Evolutionary conservation across 2,329 filamentous ascomycete genomes (phyloP).

Genomic region (Paecilomyces variotii): DNA sequence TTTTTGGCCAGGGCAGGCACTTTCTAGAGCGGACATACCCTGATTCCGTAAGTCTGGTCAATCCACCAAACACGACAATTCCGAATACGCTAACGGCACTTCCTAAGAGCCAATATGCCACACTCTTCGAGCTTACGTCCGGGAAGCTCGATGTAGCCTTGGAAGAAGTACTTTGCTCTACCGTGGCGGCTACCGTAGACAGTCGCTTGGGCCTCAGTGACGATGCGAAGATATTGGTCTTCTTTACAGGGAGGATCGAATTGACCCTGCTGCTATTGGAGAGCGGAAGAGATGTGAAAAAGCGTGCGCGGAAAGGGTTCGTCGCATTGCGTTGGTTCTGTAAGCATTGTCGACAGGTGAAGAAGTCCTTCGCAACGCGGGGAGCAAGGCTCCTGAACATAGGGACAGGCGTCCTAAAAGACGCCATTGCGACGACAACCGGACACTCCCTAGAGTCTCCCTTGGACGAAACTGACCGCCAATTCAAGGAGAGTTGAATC

Average conservation of each 20-base stretch:
- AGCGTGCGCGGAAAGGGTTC: constrained; percentile 21
- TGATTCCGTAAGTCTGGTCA: constrained; percentile 91
- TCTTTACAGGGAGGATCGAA: constrained; percentile 20
- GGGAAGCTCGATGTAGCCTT: constrained; percentile 40
- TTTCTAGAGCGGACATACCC: constrained; percentile 51
- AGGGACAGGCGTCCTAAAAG: constrained; percentile 21
- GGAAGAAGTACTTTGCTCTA: constrained; percentile 14
- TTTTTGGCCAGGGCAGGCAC: constrained; percentile 4
- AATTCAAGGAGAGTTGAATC: neutral
- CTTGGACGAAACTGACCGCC: neutral
- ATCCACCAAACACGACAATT: constrained; percentile 88
- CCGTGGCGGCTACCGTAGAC: constrained; percentile 9
- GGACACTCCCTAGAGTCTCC: neutral
- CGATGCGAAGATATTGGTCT: constrained; percentile 1
- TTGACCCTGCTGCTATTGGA: constrained; percentile 17
- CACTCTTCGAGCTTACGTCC: constrained; percentile 61
- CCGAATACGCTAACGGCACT: constrained; percentile 93
- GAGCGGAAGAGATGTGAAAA: constrained; percentile 16
- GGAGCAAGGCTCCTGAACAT: constrained; percentile 27
- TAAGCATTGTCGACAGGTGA: constrained; percentile 36
- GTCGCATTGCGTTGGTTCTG: constrained; percentile 21
- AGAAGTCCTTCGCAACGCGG: constrained; percentile 30
- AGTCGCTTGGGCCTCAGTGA: constrained; percentile 1
- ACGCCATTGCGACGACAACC: constrained; percentile 22
- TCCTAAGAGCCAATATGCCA: constrained; percentile 86